Conservation (phyloP, 768 basidiomycete genomes). For the Exsudoporus frostii region DNA sequence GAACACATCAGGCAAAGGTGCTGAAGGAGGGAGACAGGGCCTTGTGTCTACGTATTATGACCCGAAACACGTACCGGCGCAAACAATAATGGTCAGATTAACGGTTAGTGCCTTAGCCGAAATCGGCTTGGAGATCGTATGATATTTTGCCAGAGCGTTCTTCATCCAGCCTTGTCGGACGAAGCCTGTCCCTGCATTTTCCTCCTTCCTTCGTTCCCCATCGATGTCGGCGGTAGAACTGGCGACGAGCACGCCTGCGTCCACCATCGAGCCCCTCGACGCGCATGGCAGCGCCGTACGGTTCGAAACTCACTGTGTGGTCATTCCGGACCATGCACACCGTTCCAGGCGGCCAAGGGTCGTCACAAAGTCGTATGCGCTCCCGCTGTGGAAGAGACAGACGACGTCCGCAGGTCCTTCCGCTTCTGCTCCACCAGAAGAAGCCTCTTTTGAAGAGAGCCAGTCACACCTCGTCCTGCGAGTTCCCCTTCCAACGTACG, state of each 20-base stretch:
- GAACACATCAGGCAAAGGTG: no score
- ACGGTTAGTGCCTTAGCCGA: constrained; percentile 7
- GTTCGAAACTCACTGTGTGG: constrained; percentile 69
- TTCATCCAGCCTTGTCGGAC: no score
- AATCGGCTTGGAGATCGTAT: constrained; percentile 15
- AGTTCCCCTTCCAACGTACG: constrained; percentile 60
- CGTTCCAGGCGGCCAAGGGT: constrained; percentile 47
- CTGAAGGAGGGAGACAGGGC: no score
- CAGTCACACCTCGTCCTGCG: constrained; percentile 49
- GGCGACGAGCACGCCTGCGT: neutral
- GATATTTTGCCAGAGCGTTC: neutral
- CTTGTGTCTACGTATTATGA: neutral
- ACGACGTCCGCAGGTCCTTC: constrained; percentile 11
- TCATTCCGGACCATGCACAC: constrained; percentile 59
- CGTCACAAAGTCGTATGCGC: constrained; percentile 61
- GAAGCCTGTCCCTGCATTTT: no score
- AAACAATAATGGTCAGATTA: constrained; percentile 12
- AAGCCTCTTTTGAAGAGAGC: constrained; percentile 32
- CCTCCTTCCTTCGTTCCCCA: neutral
- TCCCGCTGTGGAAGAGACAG: constrained; percentile 63
- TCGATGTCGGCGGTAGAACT: constrained; percentile 14
- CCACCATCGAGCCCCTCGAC: constrained; percentile 10
- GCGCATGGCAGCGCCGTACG: constrained; percentile 45
- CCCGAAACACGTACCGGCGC: neutral
- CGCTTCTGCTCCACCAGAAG: constrained; percentile 22